Conservation (phyloP, 768 basidiomycete genomes). For the Aureoboletus auriporus region DNA sequence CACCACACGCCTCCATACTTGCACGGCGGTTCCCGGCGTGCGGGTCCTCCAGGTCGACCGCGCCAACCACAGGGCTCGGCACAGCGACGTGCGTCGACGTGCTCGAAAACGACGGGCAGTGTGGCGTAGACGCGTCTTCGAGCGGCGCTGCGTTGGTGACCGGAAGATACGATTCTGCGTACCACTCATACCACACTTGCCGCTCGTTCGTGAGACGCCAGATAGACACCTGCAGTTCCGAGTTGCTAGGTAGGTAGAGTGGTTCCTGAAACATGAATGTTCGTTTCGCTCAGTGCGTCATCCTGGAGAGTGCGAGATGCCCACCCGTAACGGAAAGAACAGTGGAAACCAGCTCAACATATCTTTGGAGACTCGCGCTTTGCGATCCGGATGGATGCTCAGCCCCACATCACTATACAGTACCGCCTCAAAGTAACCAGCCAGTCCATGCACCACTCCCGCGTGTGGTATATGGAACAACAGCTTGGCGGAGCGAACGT, state of each 20-base stretch:
- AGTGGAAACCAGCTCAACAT: conserved; percentile 99
- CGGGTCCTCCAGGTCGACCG: conserved; percentile 37
- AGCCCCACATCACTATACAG: conserved; percentile 88
- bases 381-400: conserved; percentile 90
- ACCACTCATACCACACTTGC: conserved; percentile 99
- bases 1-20: conserved; percentile 27
- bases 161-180: conserved; percentile 87
- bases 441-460: conserved; percentile 88
- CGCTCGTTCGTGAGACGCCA: conserved; percentile 90
- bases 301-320: conserved; percentile 20
- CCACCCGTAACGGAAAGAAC: conserved; percentile 89
- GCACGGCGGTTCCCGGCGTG: conserved; percentile 10
- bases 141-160: conserved; percentile 37
- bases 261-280: conserved; percentile 59
- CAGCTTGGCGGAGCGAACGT: conserved; percentile 80
- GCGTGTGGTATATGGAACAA: conserved; percentile 94
- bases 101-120: conserved; percentile 25
- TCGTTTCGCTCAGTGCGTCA: neutral
- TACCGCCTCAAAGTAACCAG: conserved; percentile 95
- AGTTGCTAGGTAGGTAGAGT: conserved; percentile 86
- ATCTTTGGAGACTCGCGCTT: conserved; percentile 82
- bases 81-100: conserved; percentile 27
- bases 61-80: conserved; percentile 74
- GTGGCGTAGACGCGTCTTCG: conserved; percentile 9
- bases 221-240: conserved; percentile 88